These are phyloP conservation scores for Eleusine indica DNA, from an alignment of 176 grass and related monocot species.

Conservation along the genomic window DNA sequence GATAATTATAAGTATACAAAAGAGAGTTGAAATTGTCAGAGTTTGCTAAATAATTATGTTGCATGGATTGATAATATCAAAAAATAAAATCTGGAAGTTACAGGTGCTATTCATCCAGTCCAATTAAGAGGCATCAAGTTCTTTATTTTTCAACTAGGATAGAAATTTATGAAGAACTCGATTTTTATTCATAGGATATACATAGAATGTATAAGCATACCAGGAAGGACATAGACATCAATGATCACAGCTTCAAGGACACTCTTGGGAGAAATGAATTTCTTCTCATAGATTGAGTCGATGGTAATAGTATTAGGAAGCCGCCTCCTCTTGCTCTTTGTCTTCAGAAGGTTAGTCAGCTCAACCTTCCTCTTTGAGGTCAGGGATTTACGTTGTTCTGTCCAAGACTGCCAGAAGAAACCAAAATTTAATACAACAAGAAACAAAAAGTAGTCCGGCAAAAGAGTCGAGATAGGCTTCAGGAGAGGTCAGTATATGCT, in stretches of 20 bases:
- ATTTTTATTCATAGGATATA: background rate
- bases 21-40: slow-evolving; percentile 1
- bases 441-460: background rate
- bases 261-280: slow-evolving; percentile 76
- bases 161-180: background rate
- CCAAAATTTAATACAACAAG: background rate
- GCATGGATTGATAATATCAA: background rate
- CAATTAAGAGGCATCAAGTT: background rate
- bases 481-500: background rate
- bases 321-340: slow-evolving; percentile 61
- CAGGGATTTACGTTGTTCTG: slow-evolving; percentile 71
- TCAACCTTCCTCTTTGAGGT: slow-evolving; percentile 71
- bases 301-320: slow-evolving; percentile 70
- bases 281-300: slow-evolving; percentile 87
- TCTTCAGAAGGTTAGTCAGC: slow-evolving; percentile 61
- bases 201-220: slow-evolving; percentile 35
- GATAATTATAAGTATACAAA: background rate
- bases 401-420: slow-evolving; percentile 73
- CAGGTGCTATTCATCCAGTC: background rate
- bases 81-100: background rate
- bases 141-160: background rate
- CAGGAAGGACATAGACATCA: slow-evolving; percentile 77
- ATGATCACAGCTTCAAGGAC: slow-evolving; percentile 77
- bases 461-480: background rate
- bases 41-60: background rate